Conservation (phyloP, 768 basidiomycete species). For the Boletus subcaerulescens region DNA sequence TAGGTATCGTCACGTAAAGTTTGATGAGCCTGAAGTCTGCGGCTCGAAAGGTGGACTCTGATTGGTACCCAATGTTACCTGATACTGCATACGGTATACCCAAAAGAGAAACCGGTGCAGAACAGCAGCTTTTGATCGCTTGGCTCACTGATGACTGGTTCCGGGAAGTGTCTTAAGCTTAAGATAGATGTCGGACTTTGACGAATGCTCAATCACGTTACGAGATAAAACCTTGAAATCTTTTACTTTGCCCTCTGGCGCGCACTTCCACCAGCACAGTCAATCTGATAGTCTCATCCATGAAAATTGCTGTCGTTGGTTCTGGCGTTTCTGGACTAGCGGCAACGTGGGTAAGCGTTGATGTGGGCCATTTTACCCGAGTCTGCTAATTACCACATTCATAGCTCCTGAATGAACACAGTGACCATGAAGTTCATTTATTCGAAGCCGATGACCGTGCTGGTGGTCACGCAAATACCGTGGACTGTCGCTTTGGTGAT, state of each 20-base stretch:
- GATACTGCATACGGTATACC: too few species aligned
- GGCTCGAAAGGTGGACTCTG: too few species aligned
- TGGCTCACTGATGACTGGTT: too few species aligned
- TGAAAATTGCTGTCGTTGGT: slow-evolving; percentile 68
- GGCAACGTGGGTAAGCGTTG: slow-evolving; percentile 60
- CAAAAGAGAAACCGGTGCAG: too few species aligned
- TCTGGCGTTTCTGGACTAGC: slow-evolving; percentile 78
- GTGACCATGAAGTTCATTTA: slow-evolving; percentile 71
- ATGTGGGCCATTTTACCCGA: background rate
- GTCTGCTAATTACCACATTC: background rate
- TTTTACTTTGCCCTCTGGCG: background rate
- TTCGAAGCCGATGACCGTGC: slow-evolving; percentile 66
- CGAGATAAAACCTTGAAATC: background rate
- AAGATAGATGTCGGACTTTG: background rate
- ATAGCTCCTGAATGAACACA: slow-evolving; percentile 69
- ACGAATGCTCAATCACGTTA: background rate
- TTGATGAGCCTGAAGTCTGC: too few species aligned
- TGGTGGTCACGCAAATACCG: slow-evolving; percentile 79
- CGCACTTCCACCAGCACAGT: background rate
- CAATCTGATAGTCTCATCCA: background rate
- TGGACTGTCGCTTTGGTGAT: slow-evolving; percentile 45
- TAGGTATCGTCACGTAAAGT: too few species aligned
- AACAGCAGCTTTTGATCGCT: too few species aligned
- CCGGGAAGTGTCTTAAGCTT: too few species aligned
- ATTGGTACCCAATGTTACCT: too few species aligned